Conservation (phyloP, 1,139 yeast species). For the Geotrichum carabidarum region DNA sequence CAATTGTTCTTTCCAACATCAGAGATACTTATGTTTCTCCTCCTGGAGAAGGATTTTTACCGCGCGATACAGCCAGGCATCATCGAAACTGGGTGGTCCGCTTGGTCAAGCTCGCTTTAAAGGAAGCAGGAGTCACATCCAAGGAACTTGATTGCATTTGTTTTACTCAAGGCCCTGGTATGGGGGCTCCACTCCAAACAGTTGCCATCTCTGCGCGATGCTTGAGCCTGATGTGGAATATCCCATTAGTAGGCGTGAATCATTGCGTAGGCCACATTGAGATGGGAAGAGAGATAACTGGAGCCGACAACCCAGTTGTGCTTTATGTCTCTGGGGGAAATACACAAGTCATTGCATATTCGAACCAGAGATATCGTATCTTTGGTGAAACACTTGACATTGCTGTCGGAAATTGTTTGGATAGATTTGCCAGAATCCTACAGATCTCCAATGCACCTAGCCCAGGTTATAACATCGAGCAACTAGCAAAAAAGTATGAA, state of each 20-base stretch:
- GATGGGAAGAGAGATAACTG: constrained; percentile 97
- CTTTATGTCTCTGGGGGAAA: constrained; percentile 96
- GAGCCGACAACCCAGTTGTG: constrained; percentile 92
- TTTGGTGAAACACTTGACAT: constrained; percentile 97
- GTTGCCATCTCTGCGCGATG: constrained; percentile 93
- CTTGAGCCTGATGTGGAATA: constrained; percentile 67
- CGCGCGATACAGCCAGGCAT: constrained; percentile 93
- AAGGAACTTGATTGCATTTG: constrained; percentile 80
- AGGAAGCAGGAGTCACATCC: constrained; percentile 52
- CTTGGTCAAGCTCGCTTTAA: constrained; percentile 59
- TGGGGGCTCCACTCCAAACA: constrained; percentile 97
- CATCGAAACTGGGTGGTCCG: constrained; percentile 95
- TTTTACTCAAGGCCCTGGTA: constrained; percentile 97
- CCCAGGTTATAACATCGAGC: constrained; percentile 96
- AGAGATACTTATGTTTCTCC: constrained; percentile 95
- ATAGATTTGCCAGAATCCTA: constrained; percentile 87
- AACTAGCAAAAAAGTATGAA: constrained; percentile 61
- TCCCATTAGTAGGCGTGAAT: constrained; percentile 90
- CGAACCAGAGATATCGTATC: constrained; percentile 84
- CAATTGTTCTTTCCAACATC: constrained; percentile 74
- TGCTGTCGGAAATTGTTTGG: constrained; percentile 95
- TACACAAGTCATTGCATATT: constrained; percentile 95
- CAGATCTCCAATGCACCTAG: constrained; percentile 89
- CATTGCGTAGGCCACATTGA: constrained; percentile 98
- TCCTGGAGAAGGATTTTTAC: constrained; percentile 96